Evolutionary conservation across 495 filamentous ascomycete genomes (phyloP).

Genomic region (Pseudotulostoma volvatum): DNA sequence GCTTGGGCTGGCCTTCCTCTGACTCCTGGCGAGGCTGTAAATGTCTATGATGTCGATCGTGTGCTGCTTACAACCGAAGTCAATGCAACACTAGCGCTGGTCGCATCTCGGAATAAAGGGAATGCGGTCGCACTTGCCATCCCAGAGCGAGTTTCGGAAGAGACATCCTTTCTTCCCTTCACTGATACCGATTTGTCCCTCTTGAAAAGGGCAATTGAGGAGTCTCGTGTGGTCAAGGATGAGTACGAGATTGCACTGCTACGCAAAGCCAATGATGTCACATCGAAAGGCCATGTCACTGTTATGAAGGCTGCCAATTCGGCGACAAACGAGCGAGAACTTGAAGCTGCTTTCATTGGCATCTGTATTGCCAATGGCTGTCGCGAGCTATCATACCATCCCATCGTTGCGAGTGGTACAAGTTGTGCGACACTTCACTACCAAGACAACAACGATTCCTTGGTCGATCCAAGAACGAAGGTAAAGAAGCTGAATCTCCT

Average conservation of each 20-base stretch:
- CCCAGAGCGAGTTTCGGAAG: slow-evolving; percentile 47
- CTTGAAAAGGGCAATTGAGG: slow-evolving; percentile 63
- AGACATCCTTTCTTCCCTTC: slow-evolving; percentile 48
- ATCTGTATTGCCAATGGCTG: slow-evolving; percentile 59
- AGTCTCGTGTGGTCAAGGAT: slow-evolving; percentile 64
- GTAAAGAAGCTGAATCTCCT: slow-evolving; percentile 55
- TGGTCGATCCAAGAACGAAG: slow-evolving; percentile 25
- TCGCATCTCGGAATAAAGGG: slow-evolving; percentile 25
- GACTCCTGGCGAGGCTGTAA: slow-evolving; percentile 51
- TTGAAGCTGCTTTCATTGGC: slow-evolving; percentile 62
- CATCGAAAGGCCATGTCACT: slow-evolving; percentile 54
- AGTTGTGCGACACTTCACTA: slow-evolving; percentile 82
- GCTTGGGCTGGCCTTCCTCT: slow-evolving; percentile 90
- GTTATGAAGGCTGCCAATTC: slow-evolving; percentile 48
- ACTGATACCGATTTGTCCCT: slow-evolving; percentile 40
- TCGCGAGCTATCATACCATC: slow-evolving; percentile 66
- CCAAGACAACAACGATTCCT: slow-evolving; percentile 52
- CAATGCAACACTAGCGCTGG: slow-evolving; percentile 40
- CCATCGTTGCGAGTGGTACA: slow-evolving; percentile 62
- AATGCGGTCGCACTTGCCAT: slow-evolving; percentile 51
- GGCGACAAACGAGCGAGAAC: slow-evolving; percentile 63
- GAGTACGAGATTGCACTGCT: slow-evolving; percentile 73
- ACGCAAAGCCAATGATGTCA: slow-evolving; percentile 67
- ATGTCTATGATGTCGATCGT: slow-evolving; percentile 69
- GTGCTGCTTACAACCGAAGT: slow-evolving; percentile 54